phyloP scores from a whole-genome alignment of 176 grass and related monocot genomes.

The Musa schizocarpa region DNA sequence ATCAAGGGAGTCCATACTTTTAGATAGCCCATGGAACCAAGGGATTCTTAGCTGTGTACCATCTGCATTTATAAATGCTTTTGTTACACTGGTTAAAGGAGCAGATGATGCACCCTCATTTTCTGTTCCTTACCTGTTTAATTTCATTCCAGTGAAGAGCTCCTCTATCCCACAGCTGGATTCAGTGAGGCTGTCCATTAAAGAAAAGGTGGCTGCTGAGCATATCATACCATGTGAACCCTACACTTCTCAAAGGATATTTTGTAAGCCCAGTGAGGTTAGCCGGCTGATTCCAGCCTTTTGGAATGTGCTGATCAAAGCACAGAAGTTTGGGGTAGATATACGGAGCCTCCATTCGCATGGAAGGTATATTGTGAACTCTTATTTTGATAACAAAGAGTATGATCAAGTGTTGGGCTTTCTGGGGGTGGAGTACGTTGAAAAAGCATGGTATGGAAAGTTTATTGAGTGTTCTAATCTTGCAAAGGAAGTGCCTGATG shows the following conservation, averaged over 20 bases:
- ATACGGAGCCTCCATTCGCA: conserved; percentile 39
- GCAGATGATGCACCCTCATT: conserved; percentile 23
- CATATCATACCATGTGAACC: conserved; percentile 55
- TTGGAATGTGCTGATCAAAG: conserved; percentile 46
- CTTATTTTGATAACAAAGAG: conserved; percentile 32
- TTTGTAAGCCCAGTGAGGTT: conserved; percentile 46
- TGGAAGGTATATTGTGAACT: conserved; percentile 48
- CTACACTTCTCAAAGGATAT: conserved; percentile 42
- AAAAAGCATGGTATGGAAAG: conserved; percentile 45
- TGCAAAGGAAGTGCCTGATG: conserved; percentile 30
- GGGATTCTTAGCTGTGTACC: conserved; percentile 65
- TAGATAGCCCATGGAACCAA: conserved; percentile 63
- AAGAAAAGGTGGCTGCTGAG: conserved; percentile 37
- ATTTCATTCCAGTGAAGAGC: conserved; percentile 35
- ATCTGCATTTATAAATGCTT: conserved; percentile 52
- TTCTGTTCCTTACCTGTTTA: conserved; percentile 32
- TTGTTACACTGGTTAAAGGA: conserved; percentile 42
- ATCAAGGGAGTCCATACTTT: conserved; percentile 50
- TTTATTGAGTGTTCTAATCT: conserved; percentile 52
- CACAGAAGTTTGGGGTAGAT: conserved; percentile 24
- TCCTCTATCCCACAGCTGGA: conserved; percentile 39
- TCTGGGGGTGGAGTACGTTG: conserved; percentile 36
- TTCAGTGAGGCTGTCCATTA: conserved; percentile 39
- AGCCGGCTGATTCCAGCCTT: conserved; percentile 32
- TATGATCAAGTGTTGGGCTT: conserved; percentile 35